Evolutionary conservation across 2,329 filamentous ascomycete genomes (phyloP).

Genomic region (Alternaria triticina): DNA sequence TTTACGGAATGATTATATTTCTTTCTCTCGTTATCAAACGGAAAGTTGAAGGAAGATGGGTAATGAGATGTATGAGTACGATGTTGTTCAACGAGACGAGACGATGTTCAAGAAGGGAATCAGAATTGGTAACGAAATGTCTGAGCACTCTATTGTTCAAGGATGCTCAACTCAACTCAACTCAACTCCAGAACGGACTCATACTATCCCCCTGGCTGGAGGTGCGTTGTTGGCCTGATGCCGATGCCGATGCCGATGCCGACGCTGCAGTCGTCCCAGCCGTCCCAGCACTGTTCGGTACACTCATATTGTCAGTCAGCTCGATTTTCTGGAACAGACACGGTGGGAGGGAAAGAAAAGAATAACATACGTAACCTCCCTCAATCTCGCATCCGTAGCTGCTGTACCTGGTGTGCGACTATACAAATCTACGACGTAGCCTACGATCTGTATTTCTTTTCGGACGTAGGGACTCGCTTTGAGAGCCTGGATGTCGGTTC

Average conservation of each 20-base stretch:
- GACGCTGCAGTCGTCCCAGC: not conserved
- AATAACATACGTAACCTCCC: constrained; percentile 30
- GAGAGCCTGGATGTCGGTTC: constrained; percentile 17
- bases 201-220: constrained; percentile 26
- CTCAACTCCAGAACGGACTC: constrained; percentile 31
- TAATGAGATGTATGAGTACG: not conserved
- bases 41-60: too few species aligned
- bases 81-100: not conserved
- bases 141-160: not conserved
- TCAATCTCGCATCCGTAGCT: constrained; percentile 3
- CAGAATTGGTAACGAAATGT: too few species aligned
- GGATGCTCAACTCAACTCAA: not conserved
- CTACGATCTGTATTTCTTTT: constrained; percentile 24
- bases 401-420: not conserved
- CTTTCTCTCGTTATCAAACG: too few species aligned
- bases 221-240: not conserved
- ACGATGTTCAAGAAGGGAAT: too few species aligned
- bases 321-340: not conserved
- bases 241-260: not conserved
- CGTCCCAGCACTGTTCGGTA: constrained; percentile 6
- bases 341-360: rapidly evolving
- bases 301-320: constrained; percentile 16
- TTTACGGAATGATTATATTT: not conserved
- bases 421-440: constrained; percentile 24
- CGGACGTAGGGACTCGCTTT: constrained; percentile 18